phyloP scores from a whole-genome alignment of 495 filamentous ascomycete species.

The Aspergillus cristatus region DNA sequence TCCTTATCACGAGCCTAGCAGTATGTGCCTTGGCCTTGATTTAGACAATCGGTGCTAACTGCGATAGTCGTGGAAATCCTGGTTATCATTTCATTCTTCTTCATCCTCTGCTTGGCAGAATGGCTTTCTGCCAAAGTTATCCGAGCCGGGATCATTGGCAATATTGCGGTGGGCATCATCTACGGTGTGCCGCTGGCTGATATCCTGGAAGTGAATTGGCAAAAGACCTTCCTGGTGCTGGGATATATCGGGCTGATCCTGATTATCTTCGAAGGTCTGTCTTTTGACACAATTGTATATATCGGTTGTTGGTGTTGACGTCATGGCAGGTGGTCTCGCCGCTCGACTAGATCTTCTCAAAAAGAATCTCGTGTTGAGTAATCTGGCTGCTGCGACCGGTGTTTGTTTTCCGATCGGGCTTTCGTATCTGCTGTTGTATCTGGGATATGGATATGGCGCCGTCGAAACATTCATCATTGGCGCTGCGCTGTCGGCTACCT shows the following conservation, averaged over 20 bases:
- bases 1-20: constrained; percentile 25
- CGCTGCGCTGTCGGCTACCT: constrained; percentile 24
- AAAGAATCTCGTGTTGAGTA: constrained; percentile 22
- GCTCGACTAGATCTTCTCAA: constrained; percentile 24
- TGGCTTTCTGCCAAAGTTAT: constrained; percentile 22
- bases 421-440: constrained; percentile 21
- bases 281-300: neutral
- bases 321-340: constrained; percentile 19
- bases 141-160: constrained; percentile 25
- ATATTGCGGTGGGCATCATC: constrained; percentile 28
- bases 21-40: too few relatives aligned
- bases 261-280: constrained; percentile 27
- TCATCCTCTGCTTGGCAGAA: constrained; percentile 24
- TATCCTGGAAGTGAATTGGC: constrained; percentile 23
- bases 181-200: constrained; percentile 24
- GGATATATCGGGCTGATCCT: constrained; percentile 30
- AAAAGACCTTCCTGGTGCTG: constrained; percentile 22
- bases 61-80: constrained; percentile 23
- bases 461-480: constrained; percentile 32
- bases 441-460: constrained; percentile 24
- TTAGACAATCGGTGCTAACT: constrained; percentile 1
- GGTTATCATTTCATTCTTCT: constrained; percentile 26
- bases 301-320: constrained; percentile 5
- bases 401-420: constrained; percentile 26
- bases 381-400: constrained; percentile 22